phyloP scores from a whole-genome alignment of 202 grass and related monocot genomes.

The Setaria viridis region DNA sequence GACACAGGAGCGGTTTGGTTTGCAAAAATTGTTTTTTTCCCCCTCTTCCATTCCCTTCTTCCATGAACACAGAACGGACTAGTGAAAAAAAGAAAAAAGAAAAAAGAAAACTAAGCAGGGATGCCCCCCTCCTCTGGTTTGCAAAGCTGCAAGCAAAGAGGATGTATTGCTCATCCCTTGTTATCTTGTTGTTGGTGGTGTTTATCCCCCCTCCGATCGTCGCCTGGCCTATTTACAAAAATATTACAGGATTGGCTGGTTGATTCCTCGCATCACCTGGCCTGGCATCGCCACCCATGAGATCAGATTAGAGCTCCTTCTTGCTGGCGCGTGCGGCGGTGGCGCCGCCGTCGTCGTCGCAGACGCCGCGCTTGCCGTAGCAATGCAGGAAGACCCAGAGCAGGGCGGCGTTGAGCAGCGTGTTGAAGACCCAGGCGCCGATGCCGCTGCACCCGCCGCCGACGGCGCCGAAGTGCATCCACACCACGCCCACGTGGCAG shows the following conservation, averaged over 20 bases:
- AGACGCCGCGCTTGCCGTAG: conserved; percentile 62
- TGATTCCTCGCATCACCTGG: background rate
- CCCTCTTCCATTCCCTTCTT: background rate
- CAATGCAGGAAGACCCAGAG: conserved; percentile 82
- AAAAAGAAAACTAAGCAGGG: background rate
- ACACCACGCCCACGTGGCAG: conserved; percentile 82
- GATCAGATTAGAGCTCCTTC: background rate
- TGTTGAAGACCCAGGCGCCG: conserved; percentile 79
- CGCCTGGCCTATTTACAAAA: conserved; percentile 41
- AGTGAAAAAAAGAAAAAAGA: background rate
- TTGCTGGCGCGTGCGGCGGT: background rate
- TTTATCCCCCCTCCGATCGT: conserved; percentile 38
- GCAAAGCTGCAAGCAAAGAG: background rate
- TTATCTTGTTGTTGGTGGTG: conserved; percentile 10
- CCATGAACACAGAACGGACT: conserved; percentile 28
- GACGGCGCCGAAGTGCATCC: conserved; percentile 82
- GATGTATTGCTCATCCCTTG: conserved; percentile 1
- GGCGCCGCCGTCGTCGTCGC: conserved; percentile 42
- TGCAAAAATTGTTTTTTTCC: background rate
- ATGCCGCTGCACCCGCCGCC: conserved; percentile 86
- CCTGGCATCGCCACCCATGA: no score
- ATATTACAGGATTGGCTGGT: conserved; percentile 1
- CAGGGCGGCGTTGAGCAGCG: conserved; percentile 75
- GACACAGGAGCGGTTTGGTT: background rate
- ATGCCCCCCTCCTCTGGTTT: background rate